Conservation (phyloP, 371 early-diverging fungal genomes). For the Mucor lusitanicus region DNA sequence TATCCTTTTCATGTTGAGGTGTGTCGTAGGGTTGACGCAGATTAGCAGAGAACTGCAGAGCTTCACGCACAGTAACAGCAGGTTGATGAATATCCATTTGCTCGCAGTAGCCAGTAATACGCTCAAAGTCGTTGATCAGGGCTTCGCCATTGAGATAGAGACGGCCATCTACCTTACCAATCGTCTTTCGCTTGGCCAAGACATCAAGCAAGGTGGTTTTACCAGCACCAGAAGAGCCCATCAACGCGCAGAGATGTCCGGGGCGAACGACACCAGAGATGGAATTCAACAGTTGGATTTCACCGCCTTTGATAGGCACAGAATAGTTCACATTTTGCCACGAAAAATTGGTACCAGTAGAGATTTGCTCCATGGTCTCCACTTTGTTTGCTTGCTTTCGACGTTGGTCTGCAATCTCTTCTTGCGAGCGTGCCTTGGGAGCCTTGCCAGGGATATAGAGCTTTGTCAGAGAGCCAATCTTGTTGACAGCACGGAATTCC, state of each 20-base stretch:
- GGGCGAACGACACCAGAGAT: slow-evolving; percentile 58
- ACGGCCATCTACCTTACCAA: slow-evolving; percentile 71
- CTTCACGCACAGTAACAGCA: slow-evolving; percentile 60
- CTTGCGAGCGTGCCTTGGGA: slow-evolving; percentile 17
- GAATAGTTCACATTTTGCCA: slow-evolving; percentile 60
- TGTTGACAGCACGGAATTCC: slow-evolving; percentile 50
- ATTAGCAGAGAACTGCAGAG: slow-evolving; percentile 66
- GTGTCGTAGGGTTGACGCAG: slow-evolving; percentile 60
- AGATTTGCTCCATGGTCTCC: slow-evolving; percentile 36
- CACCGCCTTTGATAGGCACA: slow-evolving; percentile 57
- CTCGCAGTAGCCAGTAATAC: slow-evolving; percentile 75
- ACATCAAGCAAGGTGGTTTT: slow-evolving; percentile 89
- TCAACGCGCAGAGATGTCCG: slow-evolving; percentile 73
- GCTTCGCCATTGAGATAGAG: slow-evolving; percentile 62
- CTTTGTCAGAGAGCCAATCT: slow-evolving; percentile 50
- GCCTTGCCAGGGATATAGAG: slow-evolving; percentile 49
- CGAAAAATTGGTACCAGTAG: slow-evolving; percentile 51
- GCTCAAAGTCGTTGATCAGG: slow-evolving; percentile 60
- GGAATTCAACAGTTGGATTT: slow-evolving; percentile 51
- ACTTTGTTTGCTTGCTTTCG: slow-evolving; percentile 7
- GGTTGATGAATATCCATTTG: slow-evolving; percentile 79
- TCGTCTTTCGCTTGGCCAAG: slow-evolving; percentile 76
- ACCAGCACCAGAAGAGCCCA: slow-evolving; percentile 89
- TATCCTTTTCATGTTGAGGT: slow-evolving; percentile 53
- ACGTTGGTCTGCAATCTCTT: slow-evolving; percentile 5